phyloP scores from a whole-genome alignment of 805 yeast species.

The Saturnispora gosingensis region DNA sequence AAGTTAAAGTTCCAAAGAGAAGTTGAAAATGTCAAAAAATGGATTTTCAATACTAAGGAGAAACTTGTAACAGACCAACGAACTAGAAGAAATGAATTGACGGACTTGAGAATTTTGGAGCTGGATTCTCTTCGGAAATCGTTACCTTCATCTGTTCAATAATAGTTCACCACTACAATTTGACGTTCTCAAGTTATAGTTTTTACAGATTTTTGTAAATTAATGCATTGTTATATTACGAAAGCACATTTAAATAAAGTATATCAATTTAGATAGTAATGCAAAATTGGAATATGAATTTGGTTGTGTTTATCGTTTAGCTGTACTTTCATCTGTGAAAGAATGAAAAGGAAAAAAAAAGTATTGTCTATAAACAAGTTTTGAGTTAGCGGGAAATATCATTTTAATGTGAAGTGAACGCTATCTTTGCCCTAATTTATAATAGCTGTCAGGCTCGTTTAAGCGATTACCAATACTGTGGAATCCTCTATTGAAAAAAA shows the following conservation, averaged over 20 bases:
- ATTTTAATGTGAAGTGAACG: background rate
- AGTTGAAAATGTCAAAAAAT: constrained; percentile 17
- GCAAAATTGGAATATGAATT: background rate
- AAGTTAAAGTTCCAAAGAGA: constrained; percentile 23
- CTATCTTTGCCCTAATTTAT: background rate
- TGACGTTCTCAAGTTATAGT: background rate
- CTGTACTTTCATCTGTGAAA: background rate
- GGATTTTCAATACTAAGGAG: constrained; percentile 20
- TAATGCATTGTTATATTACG: background rate
- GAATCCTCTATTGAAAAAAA: constrained; percentile 56
- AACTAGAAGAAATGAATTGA: constrained; percentile 17
- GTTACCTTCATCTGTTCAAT: background rate
- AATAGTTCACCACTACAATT: background rate
- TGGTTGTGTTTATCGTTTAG: background rate
- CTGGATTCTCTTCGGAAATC: background rate
- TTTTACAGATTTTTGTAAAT: background rate
- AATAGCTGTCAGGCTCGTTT: constrained; percentile 9
- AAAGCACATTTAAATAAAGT: background rate
- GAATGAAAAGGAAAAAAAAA: background rate
- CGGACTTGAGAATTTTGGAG: constrained; percentile 18
- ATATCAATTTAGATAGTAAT: background rate
- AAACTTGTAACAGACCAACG: constrained; percentile 15
- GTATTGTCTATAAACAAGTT: background rate
- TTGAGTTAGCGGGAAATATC: background rate
- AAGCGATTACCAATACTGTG: constrained; percentile 32